Evolutionary conservation across 1,139 yeast species (phyloP), one percentile per base, ranked within the genome.

Genomic region (Debaryomycetaceae sp.): DNA sequence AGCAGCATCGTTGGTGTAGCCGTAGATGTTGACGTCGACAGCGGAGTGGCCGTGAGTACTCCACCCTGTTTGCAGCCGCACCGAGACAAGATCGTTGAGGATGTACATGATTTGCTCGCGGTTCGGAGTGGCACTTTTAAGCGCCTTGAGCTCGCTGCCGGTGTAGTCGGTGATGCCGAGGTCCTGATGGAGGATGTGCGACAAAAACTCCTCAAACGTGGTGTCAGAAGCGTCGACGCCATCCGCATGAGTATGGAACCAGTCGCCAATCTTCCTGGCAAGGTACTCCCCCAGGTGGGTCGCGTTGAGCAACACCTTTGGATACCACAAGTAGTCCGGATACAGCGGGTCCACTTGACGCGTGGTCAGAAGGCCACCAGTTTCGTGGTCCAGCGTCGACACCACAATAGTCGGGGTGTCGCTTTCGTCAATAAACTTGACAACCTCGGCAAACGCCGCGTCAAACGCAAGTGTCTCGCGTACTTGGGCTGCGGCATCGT

Each of bases 41-140:
- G 93, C 94, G 14, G 91, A 77, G 51, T 86, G 96, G 16, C 94
- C 95, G 44, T 81, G 88, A 0, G 95, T 84, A 6, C 91, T 67
- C 94, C 94, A 86, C 5, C 94, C 93, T 20, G 84, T 74, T 49
- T 78, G 79, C 0, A 95, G 83, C 38, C 93, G 71, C 9, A 56
- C 45, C 2, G 88, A 76, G 5, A 83, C 72, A 71, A 84, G 69
- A 35, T 75, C 63, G 45, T 80, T 71, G 34, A 80, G 45, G 23
- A 61, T 58, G 35, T 68, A 70, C 38, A 66, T 65, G 9, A 68
- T 53, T 14, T 43, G 37, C 21, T 42, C 39, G 33, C 28, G 25
- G 24, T 34, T 39, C n/a, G 35, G 37, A 18, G 42, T 39, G 32
- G 44, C 41, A 15, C 51, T 42, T 38, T 53, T 34, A 30, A 70